Evolutionary conservation across 2,329 filamentous ascomycete species (phyloP).

Genomic region (Sarocladiaceae sp.): DNA sequence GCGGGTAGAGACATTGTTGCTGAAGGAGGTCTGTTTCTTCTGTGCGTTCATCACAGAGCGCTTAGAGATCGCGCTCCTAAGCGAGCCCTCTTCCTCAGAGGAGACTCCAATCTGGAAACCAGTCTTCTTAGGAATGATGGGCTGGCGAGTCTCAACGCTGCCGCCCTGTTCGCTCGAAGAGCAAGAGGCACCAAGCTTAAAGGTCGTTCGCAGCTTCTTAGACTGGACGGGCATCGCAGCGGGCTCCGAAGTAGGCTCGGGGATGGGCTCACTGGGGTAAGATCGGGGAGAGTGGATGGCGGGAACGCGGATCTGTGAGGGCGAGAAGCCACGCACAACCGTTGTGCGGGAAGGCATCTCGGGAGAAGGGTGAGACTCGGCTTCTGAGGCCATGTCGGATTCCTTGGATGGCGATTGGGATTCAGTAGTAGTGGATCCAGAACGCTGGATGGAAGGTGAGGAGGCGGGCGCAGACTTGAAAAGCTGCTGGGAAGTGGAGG

Average conservation of each 20-base stretch:
- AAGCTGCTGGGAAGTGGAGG: slow-evolving; percentile 24
- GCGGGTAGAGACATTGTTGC: slow-evolving; percentile 66
- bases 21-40: slow-evolving; percentile 82
- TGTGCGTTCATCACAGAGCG: slow-evolving; percentile 36
- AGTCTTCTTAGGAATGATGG: slow-evolving; percentile 29
- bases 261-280: slow-evolving; percentile 51
- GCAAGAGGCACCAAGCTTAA: slow-evolving; percentile 74
- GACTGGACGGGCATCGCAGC: slow-evolving; percentile 64
- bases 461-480: slow-evolving; percentile 31
- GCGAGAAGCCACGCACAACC: slow-evolving; percentile 82
- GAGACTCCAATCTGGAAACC: slow-evolving; percentile 53
- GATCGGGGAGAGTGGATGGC: slow-evolving; percentile 34
- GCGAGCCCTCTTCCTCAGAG: slow-evolving; percentile 77
- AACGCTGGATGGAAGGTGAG: slow-evolving; percentile 25
- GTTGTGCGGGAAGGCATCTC: slow-evolving; percentile 39
- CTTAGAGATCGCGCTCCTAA: slow-evolving; percentile 49
- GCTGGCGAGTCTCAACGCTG: slow-evolving; percentile 41
- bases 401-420: slow-evolving; percentile 50
- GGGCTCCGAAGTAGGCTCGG: slow-evolving; percentile 54
- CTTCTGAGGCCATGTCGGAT: slow-evolving; percentile 41
- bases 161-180: slow-evolving; percentile 61
- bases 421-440: slow-evolving; percentile 41
- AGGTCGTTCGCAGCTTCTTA: slow-evolving; percentile 58
- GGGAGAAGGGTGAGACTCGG: slow-evolving; percentile 23
- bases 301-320: slow-evolving; percentile 57